Evolutionary conservation across 768 basidiomycete genomes (phyloP).

Genomic region (Boletus coccyginus): DNA sequence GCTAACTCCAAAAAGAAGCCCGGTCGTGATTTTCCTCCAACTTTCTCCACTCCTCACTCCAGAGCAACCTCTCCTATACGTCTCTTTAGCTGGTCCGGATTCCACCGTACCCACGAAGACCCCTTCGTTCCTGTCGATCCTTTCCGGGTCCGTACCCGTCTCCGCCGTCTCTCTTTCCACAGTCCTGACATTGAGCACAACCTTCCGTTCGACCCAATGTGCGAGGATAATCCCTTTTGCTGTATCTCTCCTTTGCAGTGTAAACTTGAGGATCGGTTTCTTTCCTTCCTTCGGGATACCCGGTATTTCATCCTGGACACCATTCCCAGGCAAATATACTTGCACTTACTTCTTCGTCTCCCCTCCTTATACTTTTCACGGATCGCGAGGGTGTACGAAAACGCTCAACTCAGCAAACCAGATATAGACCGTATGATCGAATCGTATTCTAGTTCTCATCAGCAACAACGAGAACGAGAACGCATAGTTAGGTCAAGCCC

Average conservation of each 20-base stretch:
- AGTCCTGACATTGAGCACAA: constrained; percentile 20
- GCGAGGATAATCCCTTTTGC: constrained; percentile 20
- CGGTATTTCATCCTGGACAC: constrained; percentile 34
- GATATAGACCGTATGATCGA: constrained; percentile 58
- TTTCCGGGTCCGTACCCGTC: constrained; percentile 35
- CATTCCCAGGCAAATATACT: constrained; percentile 43
- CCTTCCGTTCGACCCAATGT: constrained; percentile 18
- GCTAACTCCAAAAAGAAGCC: constrained; percentile 16
- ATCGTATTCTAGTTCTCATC: constrained; percentile 26
- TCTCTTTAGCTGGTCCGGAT: constrained; percentile 51
- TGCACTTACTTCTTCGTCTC: constrained; percentile 57
- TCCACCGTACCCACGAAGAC: constrained; percentile 52
- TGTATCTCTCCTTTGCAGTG: constrained; percentile 23
- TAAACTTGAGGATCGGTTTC: constrained; percentile 9
- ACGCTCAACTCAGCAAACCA: constrained; percentile 72
- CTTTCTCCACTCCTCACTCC: constrained; percentile 36
- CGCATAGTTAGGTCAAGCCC: constrained; percentile 22
- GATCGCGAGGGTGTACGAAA: constrained; percentile 72
- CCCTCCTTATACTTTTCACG: constrained; percentile 79
- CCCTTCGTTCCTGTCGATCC: constrained; percentile 58
- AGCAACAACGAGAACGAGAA: constrained; percentile 16
- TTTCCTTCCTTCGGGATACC: constrained; percentile 15
- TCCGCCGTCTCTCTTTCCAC: constrained; percentile 20
- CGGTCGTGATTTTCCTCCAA: constrained; percentile 25
- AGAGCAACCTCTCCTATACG: constrained; percentile 57